phyloP scores from a whole-genome alignment of 495 filamentous ascomycete species.

The Lasiosphaeria ovina region DNA sequence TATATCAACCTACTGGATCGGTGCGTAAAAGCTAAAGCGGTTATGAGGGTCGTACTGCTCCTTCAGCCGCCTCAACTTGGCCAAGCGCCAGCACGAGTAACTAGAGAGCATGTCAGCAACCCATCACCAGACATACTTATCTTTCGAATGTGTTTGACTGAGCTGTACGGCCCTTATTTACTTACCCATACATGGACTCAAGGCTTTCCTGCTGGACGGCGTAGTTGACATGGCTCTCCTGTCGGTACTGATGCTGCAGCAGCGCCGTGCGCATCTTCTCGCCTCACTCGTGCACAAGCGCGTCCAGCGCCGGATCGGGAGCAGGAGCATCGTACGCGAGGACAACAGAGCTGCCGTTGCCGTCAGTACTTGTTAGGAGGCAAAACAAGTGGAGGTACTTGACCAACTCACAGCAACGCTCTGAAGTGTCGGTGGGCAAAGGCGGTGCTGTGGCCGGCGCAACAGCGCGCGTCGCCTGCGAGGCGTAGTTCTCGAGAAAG shows the following conservation, averaged over 20 bases:
- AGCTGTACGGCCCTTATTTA: neutral
- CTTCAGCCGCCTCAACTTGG: constrained; percentile 48
- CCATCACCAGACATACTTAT: neutral
- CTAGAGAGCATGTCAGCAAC: constrained; percentile 36
- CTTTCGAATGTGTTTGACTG: neutral
- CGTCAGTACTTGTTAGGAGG: neutral
- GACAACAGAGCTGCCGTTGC: constrained; percentile 3
- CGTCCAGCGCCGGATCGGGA: neutral
- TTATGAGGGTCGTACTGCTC: constrained; percentile 52
- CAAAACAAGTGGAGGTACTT: neutral
- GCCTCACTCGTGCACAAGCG: constrained; percentile 4
- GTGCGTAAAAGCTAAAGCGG: constrained; percentile 51
- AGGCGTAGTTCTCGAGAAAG: constrained; percentile 54
- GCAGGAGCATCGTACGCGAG: neutral
- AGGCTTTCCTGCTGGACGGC: constrained; percentile 42
- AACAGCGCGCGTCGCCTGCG: constrained; percentile 42
- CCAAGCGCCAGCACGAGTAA: constrained; percentile 47
- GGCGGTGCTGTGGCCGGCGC: constrained; percentile 36
- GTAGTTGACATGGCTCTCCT: constrained; percentile 49
- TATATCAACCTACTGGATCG: constrained; percentile 28
- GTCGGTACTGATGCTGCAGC: neutral
- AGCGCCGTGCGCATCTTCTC: constrained; percentile 11
- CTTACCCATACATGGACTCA: constrained; percentile 47
- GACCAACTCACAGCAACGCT: constrained; percentile 31
- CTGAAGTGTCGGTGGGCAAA: constrained; percentile 43